Base-by-base conservation (phyloP, 148 eudicot genomes). In the Persicaria maculosa region DNA sequence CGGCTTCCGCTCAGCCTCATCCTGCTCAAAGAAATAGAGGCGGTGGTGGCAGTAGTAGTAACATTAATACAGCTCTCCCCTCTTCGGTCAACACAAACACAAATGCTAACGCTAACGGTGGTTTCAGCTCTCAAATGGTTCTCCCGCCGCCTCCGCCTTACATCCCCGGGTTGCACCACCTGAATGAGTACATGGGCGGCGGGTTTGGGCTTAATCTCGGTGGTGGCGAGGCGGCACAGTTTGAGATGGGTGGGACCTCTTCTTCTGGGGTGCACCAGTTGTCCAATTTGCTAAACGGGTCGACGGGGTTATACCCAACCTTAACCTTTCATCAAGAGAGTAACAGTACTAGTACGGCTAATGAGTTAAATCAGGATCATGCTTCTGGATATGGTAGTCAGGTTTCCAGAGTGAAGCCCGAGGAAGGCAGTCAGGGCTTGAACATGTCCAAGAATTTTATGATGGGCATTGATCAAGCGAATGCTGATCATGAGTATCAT, bases 281-380 rank as follows among this genome's bases (percentile, higher is more conserved):
- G 46, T 36, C 69, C 69, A 40, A 64, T 64, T 40, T 64, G 2
- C 69, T 64, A 64, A 20, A 44, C 69, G 69, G 69, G 17, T 40
- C 46, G 3, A 31, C 40, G 17, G 69, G 69, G n/a, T 40, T 64
- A 4, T 31, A 64, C 69, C 69, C 69, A 31, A 31, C 40, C 2
- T 31, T 31, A 31, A 2, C 40, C 17, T 64, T 64, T 36, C 20
- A 22, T 55, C 69, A 59, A 20, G 67, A 59, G 43, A 59, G 25
- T 59, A 40, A 4, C 10, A 9, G 25, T 22, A 22, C 14, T 22
- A 59, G 12, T 59, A 31, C 40, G 40, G 40, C 40, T 31, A 7
- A 2, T 59, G 67, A 59, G 67, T 4, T 57, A 31, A 25, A 19
- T 57, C 62, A 57, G 17, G 62, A 19, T 57, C 62, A 57, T 57